These are phyloP conservation scores for Fusarium pseudonygamai DNA, from an alignment of 2,329 filamentous ascomycete genomes.

Conservation along the genomic window DNA sequence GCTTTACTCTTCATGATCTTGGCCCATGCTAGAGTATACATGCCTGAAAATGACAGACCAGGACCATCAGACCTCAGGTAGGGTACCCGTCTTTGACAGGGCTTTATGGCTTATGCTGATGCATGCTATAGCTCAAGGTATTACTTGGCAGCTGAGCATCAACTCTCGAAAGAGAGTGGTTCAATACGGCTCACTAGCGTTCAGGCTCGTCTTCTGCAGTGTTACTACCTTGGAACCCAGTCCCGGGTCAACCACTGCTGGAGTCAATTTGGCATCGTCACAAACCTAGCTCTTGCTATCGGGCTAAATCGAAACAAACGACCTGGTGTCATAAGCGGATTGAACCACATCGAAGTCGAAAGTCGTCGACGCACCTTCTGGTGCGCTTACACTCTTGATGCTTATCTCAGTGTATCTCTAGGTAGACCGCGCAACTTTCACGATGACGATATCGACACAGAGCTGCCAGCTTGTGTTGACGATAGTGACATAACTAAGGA, in stretches of 20 bases:
- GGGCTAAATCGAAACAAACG: slow-evolving; percentile 40
- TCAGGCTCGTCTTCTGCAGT: slow-evolving; percentile 54
- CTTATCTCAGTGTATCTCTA: slow-evolving; percentile 38
- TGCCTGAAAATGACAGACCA: slow-evolving; percentile 40
- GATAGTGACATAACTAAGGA: slow-evolving; percentile 34
- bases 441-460: slow-evolving; percentile 40
- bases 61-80: slow-evolving; percentile 16
- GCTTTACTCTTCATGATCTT: slow-evolving; percentile 61
- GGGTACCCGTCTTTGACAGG: no score
- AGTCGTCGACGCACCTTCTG: slow-evolving; percentile 39
- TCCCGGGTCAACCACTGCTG: slow-evolving; percentile 60
- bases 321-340: slow-evolving; percentile 12
- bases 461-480: slow-evolving; percentile 38
- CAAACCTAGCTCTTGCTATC: slow-evolving; percentile 51
- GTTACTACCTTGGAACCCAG: slow-evolving; percentile 55
- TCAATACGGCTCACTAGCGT: slow-evolving; percentile 51
- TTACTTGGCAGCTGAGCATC: slow-evolving; percentile 48
- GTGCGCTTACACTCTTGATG: slow-evolving; percentile 40
- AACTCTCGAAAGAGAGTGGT: slow-evolving; percentile 51
- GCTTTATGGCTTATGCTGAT: no score
- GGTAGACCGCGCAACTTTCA: slow-evolving; percentile 39
- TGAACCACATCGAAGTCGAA: slow-evolving; percentile 36
- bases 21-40: slow-evolving; percentile 59
- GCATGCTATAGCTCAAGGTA: slow-evolving; percentile 30
- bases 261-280: slow-evolving; percentile 56